Percentiles rank a stretch among this genome's conserved stretches.
Evolutionary conservation across 225 moss, liverwort and hornwort species (phyloP).

Genomic region (Rhytidiadelphus loreus): DNA sequence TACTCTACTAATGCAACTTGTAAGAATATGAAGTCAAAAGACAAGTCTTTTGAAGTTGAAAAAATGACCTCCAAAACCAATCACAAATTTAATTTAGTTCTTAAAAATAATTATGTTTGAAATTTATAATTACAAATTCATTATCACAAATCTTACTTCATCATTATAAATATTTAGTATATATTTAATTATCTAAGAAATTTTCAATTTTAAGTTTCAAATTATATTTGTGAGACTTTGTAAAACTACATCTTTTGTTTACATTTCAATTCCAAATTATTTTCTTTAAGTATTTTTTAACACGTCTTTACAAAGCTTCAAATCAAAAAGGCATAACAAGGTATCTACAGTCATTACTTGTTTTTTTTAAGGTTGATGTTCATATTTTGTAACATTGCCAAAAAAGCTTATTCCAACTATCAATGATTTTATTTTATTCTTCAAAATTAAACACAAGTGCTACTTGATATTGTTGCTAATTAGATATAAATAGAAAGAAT

Average conservation of each 20-base stretch:
- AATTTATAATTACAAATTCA: not conserved
- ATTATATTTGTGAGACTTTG: no score
- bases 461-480: not conserved
- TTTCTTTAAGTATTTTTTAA: not conserved
- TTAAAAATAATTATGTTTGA: not conserved
- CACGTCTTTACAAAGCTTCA: not conserved
- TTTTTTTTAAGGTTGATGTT: not conserved
- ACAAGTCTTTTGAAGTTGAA: not conserved
- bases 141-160: not conserved
- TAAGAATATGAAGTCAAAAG: not conserved
- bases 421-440: not conserved
- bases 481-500: not conserved
- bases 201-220: no score
- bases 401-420: rapidly evolving
- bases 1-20: not conserved
- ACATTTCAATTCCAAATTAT: no score
- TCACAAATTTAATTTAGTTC: not conserved
- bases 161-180: no score
- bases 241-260: no score
- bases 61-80: not conserved
- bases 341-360: not conserved
- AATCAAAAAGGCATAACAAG: not conserved
- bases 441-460: not conserved
- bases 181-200: no score
- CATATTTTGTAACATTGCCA: not conserved